Base-by-base conservation (phyloP, 2,329 filamentous ascomycete species). In the Dothistroma pini region DNA sequence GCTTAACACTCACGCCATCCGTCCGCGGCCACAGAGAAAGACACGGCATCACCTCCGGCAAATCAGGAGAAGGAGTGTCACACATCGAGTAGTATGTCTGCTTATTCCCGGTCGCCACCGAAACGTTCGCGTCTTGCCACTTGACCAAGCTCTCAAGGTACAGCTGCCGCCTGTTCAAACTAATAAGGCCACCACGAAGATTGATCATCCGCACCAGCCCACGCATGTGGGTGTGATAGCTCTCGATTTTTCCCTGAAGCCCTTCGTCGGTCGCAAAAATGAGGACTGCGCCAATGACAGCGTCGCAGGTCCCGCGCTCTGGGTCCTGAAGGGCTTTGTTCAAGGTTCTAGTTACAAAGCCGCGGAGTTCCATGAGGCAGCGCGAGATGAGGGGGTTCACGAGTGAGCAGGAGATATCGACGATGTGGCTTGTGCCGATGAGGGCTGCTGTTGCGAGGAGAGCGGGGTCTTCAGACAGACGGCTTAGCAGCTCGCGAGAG, bases 241-340 rank as follows among this genome's bases (percentile, higher is more conserved):
- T 58, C 32, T 58, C 49, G 14, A 19, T 16, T 16, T 21, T 10
- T 16, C 53, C 58, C 22, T 60, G 58, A 12, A 60, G 41, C 0
- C 53, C 58, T 47, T 60, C 53, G 25, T 60, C 53, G 1, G 19
- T 34, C 9, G 58, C 58, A 5, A 60, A 19, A 19, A 60, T 56
- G 41, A 60, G 29, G 21, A 60, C 50, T 4, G 58, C 58, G 32
- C 44, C 41, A 16, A 70, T 64, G n/a, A 70, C 48, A 5, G 60
- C 59, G 54, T 68, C 66, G 1, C 61, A 63, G 4, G 51, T 56
- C 14, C 61, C 64, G 2, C 68, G 62, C 9, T 56, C 52, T 1
- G 65, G 64, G 38, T 70, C 66, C 25, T 35, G 31, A 16, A 70
- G 55, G 4, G 68, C 67, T 34, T 66, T 63, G 48, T 71, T 70